These are phyloP conservation scores for Fusarium scirpi DNA, from an alignment of 2,329 filamentous ascomycete genomes.

Conservation along the genomic window DNA sequence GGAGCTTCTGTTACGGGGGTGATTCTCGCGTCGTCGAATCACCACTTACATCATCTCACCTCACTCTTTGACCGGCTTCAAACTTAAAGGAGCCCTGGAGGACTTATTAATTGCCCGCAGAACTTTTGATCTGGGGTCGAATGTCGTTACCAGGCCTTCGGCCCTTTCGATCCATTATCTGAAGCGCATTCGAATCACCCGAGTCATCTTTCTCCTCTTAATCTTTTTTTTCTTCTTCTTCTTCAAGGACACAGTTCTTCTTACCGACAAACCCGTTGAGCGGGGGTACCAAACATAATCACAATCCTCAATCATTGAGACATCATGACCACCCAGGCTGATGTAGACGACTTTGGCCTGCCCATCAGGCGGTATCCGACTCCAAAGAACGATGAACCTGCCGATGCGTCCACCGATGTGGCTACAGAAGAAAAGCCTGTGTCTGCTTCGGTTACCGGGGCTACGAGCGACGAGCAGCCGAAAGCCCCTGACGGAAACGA, in stretches of 20 bases:
- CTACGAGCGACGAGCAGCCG: conserved; percentile 17
- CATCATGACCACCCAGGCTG: conserved; percentile 50
- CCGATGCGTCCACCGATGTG: conserved; percentile 32
- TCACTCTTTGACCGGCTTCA: conserved; percentile 22
- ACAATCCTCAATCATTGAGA: conserved; percentile 14
- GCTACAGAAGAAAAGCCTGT: conserved; percentile 16
- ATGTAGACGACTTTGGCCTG: conserved; percentile 79
- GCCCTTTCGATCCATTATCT: conserved; percentile 37
- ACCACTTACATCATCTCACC: conserved; percentile 31
- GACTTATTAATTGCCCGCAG: conserved; percentile 29
- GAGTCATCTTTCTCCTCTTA: conserved; percentile 4
- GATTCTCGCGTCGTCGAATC: conserved; percentile 11
- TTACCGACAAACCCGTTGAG: conserved; percentile 9
- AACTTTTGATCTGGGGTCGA: conserved; percentile 31
- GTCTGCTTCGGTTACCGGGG: conserved; percentile 5
- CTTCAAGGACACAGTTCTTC: neutral
- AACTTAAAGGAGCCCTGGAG: conserved; percentile 39
- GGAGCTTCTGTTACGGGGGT: conserved; percentile 6
- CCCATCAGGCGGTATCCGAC: conserved; percentile 67
- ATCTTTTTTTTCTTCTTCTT: neutral
- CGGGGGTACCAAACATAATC: conserved; percentile 14
- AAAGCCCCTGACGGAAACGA: conserved; percentile 12
- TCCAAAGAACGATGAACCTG: conserved; percentile 43
- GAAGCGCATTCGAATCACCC: conserved; percentile 43
- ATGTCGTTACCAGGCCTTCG: conserved; percentile 41